These are phyloP conservation scores for Puccinia horiana DNA, from an alignment of 1,284 basidiomycete genomes.

Conservation along the genomic window DNA sequence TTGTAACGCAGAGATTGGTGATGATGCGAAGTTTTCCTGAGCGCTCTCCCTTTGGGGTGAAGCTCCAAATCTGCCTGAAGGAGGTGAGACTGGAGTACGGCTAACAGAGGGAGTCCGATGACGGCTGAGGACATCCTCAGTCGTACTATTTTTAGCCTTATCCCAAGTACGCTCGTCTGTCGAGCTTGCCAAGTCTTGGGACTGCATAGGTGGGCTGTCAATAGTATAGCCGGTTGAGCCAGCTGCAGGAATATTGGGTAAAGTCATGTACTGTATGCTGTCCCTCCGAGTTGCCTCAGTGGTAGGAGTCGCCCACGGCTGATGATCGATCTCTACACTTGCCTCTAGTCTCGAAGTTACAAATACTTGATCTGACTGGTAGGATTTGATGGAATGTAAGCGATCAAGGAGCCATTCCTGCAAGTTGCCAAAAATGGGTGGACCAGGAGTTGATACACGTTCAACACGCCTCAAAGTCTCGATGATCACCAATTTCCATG, in stretches of 20 bases:
- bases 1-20: neutral
- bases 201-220: conserved; percentile 7
- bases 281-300: neutral
- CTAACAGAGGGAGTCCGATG: conserved; percentile 5
- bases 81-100: neutral
- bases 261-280: conserved; percentile 38
- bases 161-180: conserved; percentile 29
- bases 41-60: neutral
- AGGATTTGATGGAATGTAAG: conserved; percentile 18
- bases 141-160: conserved; percentile 9
- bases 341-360: neutral
- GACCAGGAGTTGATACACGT: neutral
- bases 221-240: neutral
- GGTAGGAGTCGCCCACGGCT: neutral
- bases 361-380: neutral
- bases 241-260: conserved; percentile 25
- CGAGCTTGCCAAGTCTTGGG: conserved; percentile 9
- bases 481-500: conserved; percentile 25
- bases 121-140: neutral
- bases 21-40: neutral
- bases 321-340: neutral
- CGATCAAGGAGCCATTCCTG: conserved; percentile 43
- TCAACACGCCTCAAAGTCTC: conserved; percentile 45
- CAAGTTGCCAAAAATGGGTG: conserved; percentile 27
- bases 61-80: neutral